phyloP scores from a whole-genome alignment of 2,329 filamentous ascomycete species.

The Hypoxylon sp. region DNA sequence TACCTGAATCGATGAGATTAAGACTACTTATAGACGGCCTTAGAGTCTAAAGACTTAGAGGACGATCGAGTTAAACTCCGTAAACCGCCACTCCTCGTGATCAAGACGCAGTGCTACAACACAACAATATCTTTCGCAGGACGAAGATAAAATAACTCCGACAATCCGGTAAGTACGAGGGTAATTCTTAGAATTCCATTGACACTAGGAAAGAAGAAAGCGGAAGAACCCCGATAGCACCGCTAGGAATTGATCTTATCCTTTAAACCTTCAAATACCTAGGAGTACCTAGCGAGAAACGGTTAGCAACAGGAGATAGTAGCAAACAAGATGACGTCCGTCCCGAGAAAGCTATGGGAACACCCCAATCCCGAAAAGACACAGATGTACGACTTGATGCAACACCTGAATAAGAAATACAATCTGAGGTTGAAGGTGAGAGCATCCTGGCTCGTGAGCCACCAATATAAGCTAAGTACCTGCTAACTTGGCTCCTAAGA shows the following conservation, averaged over 20 bases:
- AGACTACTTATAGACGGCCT: not conserved
- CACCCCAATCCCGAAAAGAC: slow-evolving; percentile 71
- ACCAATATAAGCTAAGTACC: not conserved
- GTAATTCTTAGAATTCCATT: no score
- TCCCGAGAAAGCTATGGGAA: slow-evolving; percentile 75
- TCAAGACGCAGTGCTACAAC: not conserved
- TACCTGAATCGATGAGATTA: not conserved
- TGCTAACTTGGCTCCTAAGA: slow-evolving; percentile 58
- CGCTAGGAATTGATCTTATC: not conserved
- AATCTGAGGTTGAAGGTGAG: slow-evolving; percentile 68
- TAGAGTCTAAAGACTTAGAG: not conserved
- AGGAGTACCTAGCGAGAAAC: not conserved
- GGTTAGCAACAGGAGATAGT: slow-evolving; percentile 56
- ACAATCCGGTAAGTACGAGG: not conserved
- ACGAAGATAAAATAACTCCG: not conserved
- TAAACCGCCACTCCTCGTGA: not conserved
- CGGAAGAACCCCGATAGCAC: no score
- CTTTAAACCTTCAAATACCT: not conserved
- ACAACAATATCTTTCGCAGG: not conserved
- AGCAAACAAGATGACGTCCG: slow-evolving; percentile 45
- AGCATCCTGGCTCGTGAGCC: not conserved
- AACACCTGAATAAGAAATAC: slow-evolving; percentile 69
- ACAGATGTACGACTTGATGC: slow-evolving; percentile 75
- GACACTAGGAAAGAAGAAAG: no score
- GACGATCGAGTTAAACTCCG: not conserved